These are phyloP conservation scores for Astraeus odoratus DNA, from an alignment of 768 basidiomycete genomes.

Conservation along the genomic window DNA sequence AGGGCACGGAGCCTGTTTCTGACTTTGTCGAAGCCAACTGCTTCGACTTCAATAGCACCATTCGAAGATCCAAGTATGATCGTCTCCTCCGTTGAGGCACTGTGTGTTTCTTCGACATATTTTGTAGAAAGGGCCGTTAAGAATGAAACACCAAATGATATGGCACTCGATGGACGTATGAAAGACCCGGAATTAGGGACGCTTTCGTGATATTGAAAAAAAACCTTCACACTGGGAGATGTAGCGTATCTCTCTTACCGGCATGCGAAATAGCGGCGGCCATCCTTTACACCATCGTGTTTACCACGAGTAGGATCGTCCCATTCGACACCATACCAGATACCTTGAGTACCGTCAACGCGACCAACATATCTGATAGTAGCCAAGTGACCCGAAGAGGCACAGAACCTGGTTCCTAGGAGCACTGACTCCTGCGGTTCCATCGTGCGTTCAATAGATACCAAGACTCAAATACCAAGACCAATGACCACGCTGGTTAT, in stretches of 20 bases:
- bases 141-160: constrained; percentile 65
- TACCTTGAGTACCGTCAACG: constrained; percentile 55
- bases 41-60: constrained; percentile 80
- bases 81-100: constrained; percentile 47
- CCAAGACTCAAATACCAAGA: background rate
- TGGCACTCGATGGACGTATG: constrained; percentile 55
- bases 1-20: constrained; percentile 62
- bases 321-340: constrained; percentile 98
- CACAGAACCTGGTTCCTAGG: constrained; percentile 47
- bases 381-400: constrained; percentile 46
- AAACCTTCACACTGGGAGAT: constrained; percentile 6
- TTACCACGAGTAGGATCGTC: constrained; percentile 81
- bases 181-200: constrained; percentile 67
- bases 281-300: constrained; percentile 79
- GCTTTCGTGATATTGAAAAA: constrained; percentile 31
- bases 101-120: constrained; percentile 64
- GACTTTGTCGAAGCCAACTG: constrained; percentile 75
- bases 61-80: constrained; percentile 76
- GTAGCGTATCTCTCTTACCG: constrained; percentile 37
- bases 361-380: constrained; percentile 65
- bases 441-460: constrained; percentile 1
- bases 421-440: constrained; percentile 21
- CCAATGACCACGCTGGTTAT: too few relatives aligned
- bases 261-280: constrained; percentile 71
- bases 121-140: constrained; percentile 66